Base-by-base conservation (phyloP, 2,329 filamentous ascomycete genomes). In the Colletotrichum navitas region DNA sequence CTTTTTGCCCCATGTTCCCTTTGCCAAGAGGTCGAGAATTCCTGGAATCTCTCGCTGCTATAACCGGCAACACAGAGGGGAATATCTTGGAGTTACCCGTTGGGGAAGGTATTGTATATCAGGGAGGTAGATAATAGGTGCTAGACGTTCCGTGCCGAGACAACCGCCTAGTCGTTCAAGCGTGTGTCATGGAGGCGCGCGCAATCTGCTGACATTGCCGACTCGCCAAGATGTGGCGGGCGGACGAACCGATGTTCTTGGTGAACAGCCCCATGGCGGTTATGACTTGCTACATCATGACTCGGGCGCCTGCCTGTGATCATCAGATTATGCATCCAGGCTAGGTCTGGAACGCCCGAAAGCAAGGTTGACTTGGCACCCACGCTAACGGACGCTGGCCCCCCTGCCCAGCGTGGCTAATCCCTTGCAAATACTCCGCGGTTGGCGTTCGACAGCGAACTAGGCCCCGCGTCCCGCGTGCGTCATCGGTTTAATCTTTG, bases 321-420 rank as follows among this genome's bases (percentile, higher is more conserved):
- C 43, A n/a, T n/a, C 58, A n/a, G 18, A 11, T 14, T 45, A 21
- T 16, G 24, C 14, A 43, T 26, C 8, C 12, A 34, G 29, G 24
- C 34, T 18, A 12, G 43, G 29, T 29, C 43, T 61, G n/a, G 59
- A 61, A 49, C 59, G 32, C 32, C 16, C 29, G 36, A 34, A 61
- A 61, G 43, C 45, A 51, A 36, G 59, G 18, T 26, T 49, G 45
- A 4, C 39, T 36, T 62, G 45, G 1, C 39, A 41, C 16, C 29
- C 12, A 29, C 43, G n/a, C 43, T 39, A 49, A 61, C 21, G 12
- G 59, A 18, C 59, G 59, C 34, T 61, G 29, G 29, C 12, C 34
- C 26, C 58, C 29, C 29, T 49, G 43, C 14, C 24, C n/a, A 34
- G 29, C 56, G 12, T 49, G 11, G 21, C 14, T 29, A 21, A 16